These are phyloP conservation scores for Kodamaea restingae DNA, from an alignment of 805 yeast species.

Conservation along the genomic window DNA sequence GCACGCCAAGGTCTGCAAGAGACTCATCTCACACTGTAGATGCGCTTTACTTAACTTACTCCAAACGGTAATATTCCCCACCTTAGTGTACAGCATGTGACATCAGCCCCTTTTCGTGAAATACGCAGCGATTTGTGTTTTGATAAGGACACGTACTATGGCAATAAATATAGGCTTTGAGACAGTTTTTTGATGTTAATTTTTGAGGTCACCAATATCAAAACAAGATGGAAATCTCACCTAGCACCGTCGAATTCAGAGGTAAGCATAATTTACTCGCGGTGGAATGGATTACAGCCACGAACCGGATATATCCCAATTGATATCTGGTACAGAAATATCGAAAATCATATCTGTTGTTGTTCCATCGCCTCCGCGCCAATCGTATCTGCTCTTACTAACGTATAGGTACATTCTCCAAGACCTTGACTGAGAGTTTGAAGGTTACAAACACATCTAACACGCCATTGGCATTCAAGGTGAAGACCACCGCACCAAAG, in stretches of 20 bases:
- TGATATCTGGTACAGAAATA: too few species aligned
- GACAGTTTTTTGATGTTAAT: not conserved
- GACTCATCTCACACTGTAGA: too few species aligned
- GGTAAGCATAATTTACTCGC: slow-evolving; percentile 61
- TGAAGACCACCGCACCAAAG: slow-evolving; percentile 97
- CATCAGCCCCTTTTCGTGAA: not conserved
- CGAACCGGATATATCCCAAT: too few species aligned
- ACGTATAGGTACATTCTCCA: slow-evolving; percentile 65
- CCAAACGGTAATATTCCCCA: slow-evolving; percentile 1
- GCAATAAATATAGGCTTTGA: not conserved
- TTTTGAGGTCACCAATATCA: not conserved
- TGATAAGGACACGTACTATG: slow-evolving; percentile 3
- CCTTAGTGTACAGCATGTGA: slow-evolving; percentile 1
- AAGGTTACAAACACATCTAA: slow-evolving; percentile 52
- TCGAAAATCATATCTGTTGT: too few species aligned
- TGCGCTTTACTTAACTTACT: too few species aligned
- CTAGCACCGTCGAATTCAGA: slow-evolving; percentile 68
- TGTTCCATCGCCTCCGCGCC: not conserved
- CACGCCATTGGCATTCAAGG: slow-evolving; percentile 79
- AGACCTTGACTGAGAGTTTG: slow-evolving; percentile 62
- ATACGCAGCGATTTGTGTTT: not conserved
- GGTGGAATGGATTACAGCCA: too few species aligned
- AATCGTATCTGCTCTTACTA: slow-evolving; percentile 9
- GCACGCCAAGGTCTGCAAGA: too few species aligned
- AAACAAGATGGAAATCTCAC: slow-evolving; percentile 61